Percentiles rank a stretch among this genome's conserved stretches.
These are phyloP conservation scores for Scutellaria minor DNA, from an alignment of 257 asterid species.

Conservation along the genomic window DNA sequence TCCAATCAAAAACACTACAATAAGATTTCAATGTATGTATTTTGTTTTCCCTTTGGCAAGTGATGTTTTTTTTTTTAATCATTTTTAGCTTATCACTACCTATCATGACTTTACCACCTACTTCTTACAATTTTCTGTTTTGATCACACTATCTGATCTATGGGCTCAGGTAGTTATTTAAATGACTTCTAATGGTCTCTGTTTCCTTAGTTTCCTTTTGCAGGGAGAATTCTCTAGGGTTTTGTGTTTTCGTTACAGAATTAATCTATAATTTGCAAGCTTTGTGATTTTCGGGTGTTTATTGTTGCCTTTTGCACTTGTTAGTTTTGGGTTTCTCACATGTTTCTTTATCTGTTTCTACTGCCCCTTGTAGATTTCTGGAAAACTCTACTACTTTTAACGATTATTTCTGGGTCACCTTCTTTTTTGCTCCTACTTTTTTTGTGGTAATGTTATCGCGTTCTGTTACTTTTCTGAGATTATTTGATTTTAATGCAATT, in stretches of 20 bases:
- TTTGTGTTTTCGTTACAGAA: neutral
- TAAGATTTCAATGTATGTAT: too few relatives aligned
- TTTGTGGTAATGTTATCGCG: slow-evolving; percentile 2
- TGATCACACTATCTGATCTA: too few relatives aligned
- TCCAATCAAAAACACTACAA: too few relatives aligned
- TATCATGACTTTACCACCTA: too few relatives aligned
- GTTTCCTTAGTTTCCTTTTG: neutral
- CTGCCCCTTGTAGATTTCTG: slow-evolving; percentile 3
- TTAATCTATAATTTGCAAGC: neutral
- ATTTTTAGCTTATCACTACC: too few relatives aligned
- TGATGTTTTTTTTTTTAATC: too few relatives aligned
- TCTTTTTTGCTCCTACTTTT: neutral
- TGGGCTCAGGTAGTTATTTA: too few relatives aligned
- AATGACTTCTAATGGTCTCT: too few relatives aligned
- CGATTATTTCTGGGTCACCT: neutral
- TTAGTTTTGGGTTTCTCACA: neutral
- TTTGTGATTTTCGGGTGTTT: neutral
- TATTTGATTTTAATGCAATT: slow-evolving; percentile 20
- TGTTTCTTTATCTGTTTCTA: neutral
- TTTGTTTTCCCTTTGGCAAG: too few relatives aligned
- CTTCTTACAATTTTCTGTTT: too few relatives aligned
- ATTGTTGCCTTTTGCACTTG: neutral
- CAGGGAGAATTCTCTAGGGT: neutral
- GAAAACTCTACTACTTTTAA: neutral
- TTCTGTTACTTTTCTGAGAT: neutral